phyloP scores from a whole-genome alignment of 2,329 filamentous ascomycete species.

The Aspergillus quadrilineatus region DNA sequence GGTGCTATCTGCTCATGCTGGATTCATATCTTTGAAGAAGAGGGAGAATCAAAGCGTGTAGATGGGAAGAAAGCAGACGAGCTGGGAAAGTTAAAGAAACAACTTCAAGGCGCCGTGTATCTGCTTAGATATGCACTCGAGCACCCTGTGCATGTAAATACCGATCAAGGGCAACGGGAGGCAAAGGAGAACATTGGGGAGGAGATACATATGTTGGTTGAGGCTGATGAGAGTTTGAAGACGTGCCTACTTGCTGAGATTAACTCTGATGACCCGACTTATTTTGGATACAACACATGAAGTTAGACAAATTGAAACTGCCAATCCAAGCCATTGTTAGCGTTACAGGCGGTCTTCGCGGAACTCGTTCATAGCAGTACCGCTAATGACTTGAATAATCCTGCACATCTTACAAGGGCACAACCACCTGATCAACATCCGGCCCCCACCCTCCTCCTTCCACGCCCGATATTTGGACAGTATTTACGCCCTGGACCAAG shows the following conservation, averaged over 20 bases:
- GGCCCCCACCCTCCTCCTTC: not conserved
- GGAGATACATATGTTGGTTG: conserved; percentile 37
- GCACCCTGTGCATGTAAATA: conserved; percentile 23
- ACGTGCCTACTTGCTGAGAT: conserved; percentile 28
- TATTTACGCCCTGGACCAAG: conserved; percentile 29
- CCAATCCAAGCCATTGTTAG: too few relatives aligned
- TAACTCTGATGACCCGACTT: conserved; percentile 18
- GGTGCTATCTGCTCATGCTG: conserved; percentile 63
- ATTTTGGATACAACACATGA: conserved; percentile 14
- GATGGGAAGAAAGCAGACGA: conserved; percentile 8
- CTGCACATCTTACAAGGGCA: not conserved
- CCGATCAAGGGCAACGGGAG: conserved; percentile 21
- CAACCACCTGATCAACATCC: not conserved
- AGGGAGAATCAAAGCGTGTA: conserved; percentile 18
- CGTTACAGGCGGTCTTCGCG: too few relatives aligned
- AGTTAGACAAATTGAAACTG: not conserved
- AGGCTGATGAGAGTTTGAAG: conserved; percentile 34
- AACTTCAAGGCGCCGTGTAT: conserved; percentile 29
- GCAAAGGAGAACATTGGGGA: conserved; percentile 31
- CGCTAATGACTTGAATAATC: not conserved
- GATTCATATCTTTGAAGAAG: conserved; percentile 53
- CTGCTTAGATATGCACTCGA: conserved; percentile 33
- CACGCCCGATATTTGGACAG: not conserved
- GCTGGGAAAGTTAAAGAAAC: conserved; percentile 25
- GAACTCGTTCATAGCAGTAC: too few relatives aligned